Percentiles rank a stretch among this genome's conserved stretches.
phyloP scores from a whole-genome alignment of 768 basidiomycete genomes.

The Panaeolus cyanescens region DNA sequence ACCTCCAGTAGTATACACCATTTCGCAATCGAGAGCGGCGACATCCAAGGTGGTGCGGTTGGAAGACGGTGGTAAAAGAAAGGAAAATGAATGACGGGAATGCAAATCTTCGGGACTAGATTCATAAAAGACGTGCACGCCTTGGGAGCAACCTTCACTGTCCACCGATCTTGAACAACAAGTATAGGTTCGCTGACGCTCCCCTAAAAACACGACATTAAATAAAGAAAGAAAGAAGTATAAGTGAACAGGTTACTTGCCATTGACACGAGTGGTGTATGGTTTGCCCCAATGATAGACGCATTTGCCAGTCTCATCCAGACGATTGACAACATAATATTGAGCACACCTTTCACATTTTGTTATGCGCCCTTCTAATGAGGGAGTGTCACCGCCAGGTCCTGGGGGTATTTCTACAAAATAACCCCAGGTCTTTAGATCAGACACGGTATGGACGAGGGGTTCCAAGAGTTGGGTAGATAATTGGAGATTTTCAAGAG shows the following conservation, averaged over 20 bases:
- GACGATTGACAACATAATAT: conserved; percentile 66
- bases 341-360: conserved; percentile 82
- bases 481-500: conserved; percentile 53
- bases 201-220: conserved; percentile 42
- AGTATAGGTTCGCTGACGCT: conserved; percentile 68
- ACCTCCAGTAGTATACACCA: conserved; percentile 94
- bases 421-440: conserved; percentile 71
- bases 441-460: conserved; percentile 57
- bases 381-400: conserved; percentile 64
- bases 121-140: conserved; percentile 93
- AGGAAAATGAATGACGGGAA: conserved; percentile 73
- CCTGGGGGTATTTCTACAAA: conserved; percentile 67
- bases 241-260: conserved; percentile 37
- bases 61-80: conserved; percentile 27
- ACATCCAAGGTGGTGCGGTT: conserved; percentile 58
- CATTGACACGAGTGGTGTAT: conserved; percentile 61
- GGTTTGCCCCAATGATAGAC: conserved; percentile 83
- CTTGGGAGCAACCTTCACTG: conserved; percentile 70
- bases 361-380: conserved; percentile 57
- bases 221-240: not conserved
- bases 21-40: conserved; percentile 93
- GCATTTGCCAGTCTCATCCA: conserved; percentile 63
- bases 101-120: conserved; percentile 65
- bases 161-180: conserved; percentile 75
- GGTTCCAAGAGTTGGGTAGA: conserved; percentile 54